Evolutionary conservation across 306 rosid genomes (phyloP).

Genomic region (Cotoneaster glaucophyllus): DNA sequence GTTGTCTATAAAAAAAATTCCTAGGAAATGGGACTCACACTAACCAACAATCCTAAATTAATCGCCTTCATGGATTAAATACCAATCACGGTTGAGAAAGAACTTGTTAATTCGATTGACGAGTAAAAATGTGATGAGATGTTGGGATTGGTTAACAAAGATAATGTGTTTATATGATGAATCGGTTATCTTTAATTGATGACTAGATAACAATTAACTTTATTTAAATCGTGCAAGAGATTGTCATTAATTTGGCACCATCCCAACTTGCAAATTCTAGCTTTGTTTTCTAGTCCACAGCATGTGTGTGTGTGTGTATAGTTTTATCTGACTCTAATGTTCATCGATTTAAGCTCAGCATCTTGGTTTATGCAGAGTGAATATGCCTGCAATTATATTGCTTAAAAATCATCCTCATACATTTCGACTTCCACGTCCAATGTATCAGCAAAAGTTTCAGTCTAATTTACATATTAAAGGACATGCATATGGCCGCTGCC

Average conservation of each 20-base stretch:
- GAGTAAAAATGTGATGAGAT: not conserved
- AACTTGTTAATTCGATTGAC: not conserved
- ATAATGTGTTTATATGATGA: not conserved
- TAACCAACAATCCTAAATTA: not conserved
- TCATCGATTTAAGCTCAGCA: not conserved
- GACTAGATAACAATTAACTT: not conserved
- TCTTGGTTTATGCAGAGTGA: constrained; percentile 7
- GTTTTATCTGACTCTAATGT: not conserved
- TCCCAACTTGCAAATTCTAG: not conserved
- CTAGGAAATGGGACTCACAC: too few species aligned
- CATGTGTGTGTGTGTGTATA: not conserved
- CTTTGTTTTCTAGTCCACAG: not conserved
- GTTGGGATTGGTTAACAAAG: not conserved
- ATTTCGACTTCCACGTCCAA: constrained; percentile 2
- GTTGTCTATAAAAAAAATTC: too few species aligned
- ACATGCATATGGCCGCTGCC: not conserved
- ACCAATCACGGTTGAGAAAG: not conserved
- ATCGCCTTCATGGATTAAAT: not conserved
- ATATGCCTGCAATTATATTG: constrained; percentile 19
- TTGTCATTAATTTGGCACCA: not conserved
- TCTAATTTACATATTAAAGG: not conserved
- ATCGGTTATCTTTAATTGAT: not conserved
- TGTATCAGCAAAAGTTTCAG: not conserved
- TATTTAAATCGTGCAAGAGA: too few species aligned
- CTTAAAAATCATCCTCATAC: not conserved